Percentiles rank a stretch among this genome's conserved stretches.
Conservation (phyloP, 2,329 filamentous ascomycete species). For the Paracoccidioides lutzii region DNA sequence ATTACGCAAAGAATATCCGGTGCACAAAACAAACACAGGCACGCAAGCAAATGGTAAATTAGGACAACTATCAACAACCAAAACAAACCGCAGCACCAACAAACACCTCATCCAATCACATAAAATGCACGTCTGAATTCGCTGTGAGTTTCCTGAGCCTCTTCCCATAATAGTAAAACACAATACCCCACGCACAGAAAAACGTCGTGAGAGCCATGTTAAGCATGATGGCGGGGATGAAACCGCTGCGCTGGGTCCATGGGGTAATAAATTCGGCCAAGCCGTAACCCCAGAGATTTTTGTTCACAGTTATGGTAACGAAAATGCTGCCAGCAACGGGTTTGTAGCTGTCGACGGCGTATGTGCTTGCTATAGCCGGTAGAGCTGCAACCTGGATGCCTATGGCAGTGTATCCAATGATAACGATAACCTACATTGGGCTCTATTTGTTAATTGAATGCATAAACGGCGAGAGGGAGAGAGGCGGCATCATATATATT, state of each 20-base stretch:
- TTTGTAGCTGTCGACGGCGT: slow-evolving; percentile 53
- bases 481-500: background rate
- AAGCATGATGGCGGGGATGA: slow-evolving; percentile 46
- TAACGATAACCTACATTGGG: slow-evolving; percentile 32
- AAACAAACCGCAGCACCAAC: background rate
- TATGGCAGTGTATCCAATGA: slow-evolving; percentile 45
- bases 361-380: slow-evolving; percentile 44
- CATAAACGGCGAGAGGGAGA: background rate
- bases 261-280: slow-evolving; percentile 44
- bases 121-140: slow-evolving; percentile 42
- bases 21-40: background rate
- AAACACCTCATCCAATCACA: slow-evolving; percentile 21
- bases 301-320: slow-evolving; percentile 50
- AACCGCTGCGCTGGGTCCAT: slow-evolving; percentile 39
- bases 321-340: slow-evolving; percentile 48
- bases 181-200: slow-evolving; percentile 42
- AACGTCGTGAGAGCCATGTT: slow-evolving; percentile 43
- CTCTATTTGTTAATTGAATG: background rate
- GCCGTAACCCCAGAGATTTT: slow-evolving; percentile 52
- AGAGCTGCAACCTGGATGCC: slow-evolving; percentile 48
- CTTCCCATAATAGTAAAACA: slow-evolving; percentile 49
- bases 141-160: slow-evolving; percentile 43
- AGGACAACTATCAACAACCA: background rate
- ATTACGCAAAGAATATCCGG: background rate
- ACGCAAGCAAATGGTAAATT: background rate